Evolutionary conservation across 768 basidiomycete genomes (phyloP).

Genomic region (Boletus fagicola): DNA sequence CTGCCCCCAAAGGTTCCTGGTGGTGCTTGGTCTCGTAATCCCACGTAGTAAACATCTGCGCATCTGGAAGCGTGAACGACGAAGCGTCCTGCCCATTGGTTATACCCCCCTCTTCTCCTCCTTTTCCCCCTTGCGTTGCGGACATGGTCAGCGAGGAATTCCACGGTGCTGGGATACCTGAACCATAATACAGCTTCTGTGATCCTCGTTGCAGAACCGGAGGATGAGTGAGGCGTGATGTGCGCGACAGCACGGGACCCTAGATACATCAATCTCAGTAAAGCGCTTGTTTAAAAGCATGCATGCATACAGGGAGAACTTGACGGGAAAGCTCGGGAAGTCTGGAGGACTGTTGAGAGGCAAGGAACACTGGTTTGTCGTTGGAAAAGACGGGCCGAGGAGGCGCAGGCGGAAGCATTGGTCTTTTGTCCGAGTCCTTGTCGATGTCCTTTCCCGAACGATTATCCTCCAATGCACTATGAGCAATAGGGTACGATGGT

Average conservation of each 20-base stretch:
- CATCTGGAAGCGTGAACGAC: slow-evolving; percentile 42
- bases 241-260: slow-evolving; percentile 56
- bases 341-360: slow-evolving; percentile 61
- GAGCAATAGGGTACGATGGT: slow-evolving; percentile 62
- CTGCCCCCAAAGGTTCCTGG: slow-evolving; percentile 35
- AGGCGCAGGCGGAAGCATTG: slow-evolving; percentile 34
- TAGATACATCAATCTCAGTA: slow-evolving; percentile 26
- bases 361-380: slow-evolving; percentile 59
- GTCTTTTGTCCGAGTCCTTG: slow-evolving; percentile 48
- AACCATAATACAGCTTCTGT: slow-evolving; percentile 42
- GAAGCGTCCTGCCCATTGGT: slow-evolving; percentile 26
- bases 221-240: slow-evolving; percentile 64
- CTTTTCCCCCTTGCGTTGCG: slow-evolving; percentile 20
- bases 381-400: slow-evolving; percentile 41
- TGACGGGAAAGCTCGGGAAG: slow-evolving; percentile 65
- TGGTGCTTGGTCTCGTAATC: slow-evolving; percentile 45
- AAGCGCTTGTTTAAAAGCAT: not conserved
- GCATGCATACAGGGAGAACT: slow-evolving; percentile 60
- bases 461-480: slow-evolving; percentile 30
- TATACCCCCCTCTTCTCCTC: slow-evolving; percentile 22
- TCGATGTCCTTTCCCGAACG: slow-evolving; percentile 46
- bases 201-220: slow-evolving; percentile 52
- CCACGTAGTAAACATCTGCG: slow-evolving; percentile 52
- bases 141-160: slow-evolving; percentile 34
- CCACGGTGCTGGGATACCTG: slow-evolving; percentile 44